A percentile compares a stretch with the other conserved stretches of the same genome.
phyloP scores from a whole-genome alignment of 225 moss, liverwort and hornwort species.

The Takakia lepidozioides region DNA sequence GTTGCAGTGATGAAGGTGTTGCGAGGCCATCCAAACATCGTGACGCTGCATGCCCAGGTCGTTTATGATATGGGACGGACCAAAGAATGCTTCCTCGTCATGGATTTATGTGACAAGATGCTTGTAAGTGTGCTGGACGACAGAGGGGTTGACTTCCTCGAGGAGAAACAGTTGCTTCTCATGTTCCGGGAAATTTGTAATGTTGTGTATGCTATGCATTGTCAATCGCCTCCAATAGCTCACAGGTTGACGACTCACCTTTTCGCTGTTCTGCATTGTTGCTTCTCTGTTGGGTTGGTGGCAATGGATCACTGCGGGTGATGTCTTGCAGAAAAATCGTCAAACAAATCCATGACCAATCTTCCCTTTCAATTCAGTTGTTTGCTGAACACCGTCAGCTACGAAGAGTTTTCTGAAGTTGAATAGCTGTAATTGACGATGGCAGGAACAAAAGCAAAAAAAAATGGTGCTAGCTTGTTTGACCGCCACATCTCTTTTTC shows the following conservation, averaged over 20 bases:
- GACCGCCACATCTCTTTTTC: no score
- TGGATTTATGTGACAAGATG: slow-evolving; percentile 97
- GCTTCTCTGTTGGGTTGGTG: no score
- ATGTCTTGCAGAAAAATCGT: no score
- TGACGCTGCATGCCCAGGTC: slow-evolving; percentile 75
- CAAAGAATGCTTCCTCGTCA: slow-evolving; percentile 85
- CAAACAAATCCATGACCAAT: no score
- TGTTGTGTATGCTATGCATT: slow-evolving; percentile 97
- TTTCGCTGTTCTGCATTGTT: no score
- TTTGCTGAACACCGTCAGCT: no score
- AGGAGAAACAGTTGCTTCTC: slow-evolving; percentile 78
- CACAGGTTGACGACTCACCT: slow-evolving; percentile 57
- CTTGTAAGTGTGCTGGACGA: slow-evolving; percentile 81
- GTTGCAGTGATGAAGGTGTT: slow-evolving; percentile 82
- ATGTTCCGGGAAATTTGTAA: slow-evolving; percentile 85
- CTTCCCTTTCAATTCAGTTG: no score
- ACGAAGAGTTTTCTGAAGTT: no score
- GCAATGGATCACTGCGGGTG: no score
- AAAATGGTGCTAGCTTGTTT: no score
- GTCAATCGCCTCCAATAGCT: slow-evolving; percentile 79
- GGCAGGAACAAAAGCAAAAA: no score
- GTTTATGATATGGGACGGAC: slow-evolving; percentile 89
- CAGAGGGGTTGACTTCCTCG: slow-evolving; percentile 79
- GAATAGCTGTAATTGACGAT: no score
- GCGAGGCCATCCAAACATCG: slow-evolving; percentile 83